phyloP scores from a whole-genome alignment of 2,329 filamentous ascomycete genomes.

The Claviceps quebecensis region DNA sequence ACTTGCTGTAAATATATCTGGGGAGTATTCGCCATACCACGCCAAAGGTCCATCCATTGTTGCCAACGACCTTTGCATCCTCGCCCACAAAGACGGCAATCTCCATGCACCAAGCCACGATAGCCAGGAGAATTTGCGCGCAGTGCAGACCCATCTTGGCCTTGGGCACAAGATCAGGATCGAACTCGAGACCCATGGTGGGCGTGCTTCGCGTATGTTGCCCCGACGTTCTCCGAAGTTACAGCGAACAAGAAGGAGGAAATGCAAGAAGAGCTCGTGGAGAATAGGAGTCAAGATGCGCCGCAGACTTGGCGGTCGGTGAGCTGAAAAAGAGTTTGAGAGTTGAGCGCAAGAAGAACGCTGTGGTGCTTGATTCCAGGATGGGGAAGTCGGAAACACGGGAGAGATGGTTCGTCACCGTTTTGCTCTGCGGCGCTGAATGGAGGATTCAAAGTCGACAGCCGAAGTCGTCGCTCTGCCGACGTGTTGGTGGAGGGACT shows the following conservation, averaged over 20 bases:
- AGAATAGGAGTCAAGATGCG: too few species aligned
- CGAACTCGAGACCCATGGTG: conserved; percentile 35
- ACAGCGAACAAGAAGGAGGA: background rate
- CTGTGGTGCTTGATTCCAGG: too few species aligned
- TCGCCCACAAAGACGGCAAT: conserved; percentile 43
- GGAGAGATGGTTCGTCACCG: too few species aligned
- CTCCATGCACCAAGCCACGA: conserved; percentile 44
- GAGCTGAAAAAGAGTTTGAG: too few species aligned
- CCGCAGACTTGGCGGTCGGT: too few species aligned
- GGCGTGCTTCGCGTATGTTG: background rate
- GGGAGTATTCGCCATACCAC: conserved; percentile 32
- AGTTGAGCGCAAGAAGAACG: too few species aligned
- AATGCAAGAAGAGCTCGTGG: background rate
- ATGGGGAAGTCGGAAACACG: too few species aligned
- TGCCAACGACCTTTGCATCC: conserved; percentile 36
- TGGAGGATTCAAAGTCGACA: too few species aligned
- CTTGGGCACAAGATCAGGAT: conserved; percentile 38
- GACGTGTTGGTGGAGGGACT: too few species aligned
- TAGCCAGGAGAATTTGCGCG: conserved; percentile 37
- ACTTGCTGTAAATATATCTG: background rate
- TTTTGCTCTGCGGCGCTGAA: too few species aligned
- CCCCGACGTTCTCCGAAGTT: too few species aligned
- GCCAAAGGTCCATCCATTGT: conserved; percentile 50
- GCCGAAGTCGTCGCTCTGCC: too few species aligned
- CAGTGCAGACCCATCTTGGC: conserved; percentile 45